Evolutionary conservation across 352 stramenopile genomes (phyloP).

Genomic region (Pythium sp.): DNA sequence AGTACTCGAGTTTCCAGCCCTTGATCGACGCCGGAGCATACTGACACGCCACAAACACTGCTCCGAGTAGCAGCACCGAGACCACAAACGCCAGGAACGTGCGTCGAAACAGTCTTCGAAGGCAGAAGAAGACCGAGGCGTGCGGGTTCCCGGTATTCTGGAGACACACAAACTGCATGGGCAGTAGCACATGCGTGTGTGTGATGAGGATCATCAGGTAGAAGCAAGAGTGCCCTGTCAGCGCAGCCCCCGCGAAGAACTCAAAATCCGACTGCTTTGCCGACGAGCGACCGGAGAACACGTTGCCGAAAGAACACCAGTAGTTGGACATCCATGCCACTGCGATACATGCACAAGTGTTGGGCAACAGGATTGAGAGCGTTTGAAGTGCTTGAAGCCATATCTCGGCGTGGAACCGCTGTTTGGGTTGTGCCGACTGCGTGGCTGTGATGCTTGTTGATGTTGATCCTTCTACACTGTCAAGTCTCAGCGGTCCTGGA

Average conservation of each 20-base stretch:
- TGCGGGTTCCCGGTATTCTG: not conserved
- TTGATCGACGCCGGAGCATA: not conserved
- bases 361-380: conserved; percentile 23
- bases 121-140: not conserved
- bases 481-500: not conserved
- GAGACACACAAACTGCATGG: conserved; percentile 14
- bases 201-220: conserved; percentile 7
- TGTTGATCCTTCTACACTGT: not conserved
- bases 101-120: not conserved
- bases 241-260: conserved; percentile 24
- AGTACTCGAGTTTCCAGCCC: conserved; percentile 1
- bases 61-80: not conserved
- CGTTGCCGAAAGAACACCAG: conserved; percentile 22
- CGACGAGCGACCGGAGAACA: conserved; percentile 20
- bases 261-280: conserved; percentile 25
- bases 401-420: not conserved
- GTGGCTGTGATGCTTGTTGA: not conserved
- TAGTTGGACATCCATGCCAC: conserved; percentile 20
- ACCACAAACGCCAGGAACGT: conserved; percentile 12
- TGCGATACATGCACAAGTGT: conserved; percentile 18
- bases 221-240: conserved; percentile 12
- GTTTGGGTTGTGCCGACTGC: not conserved
- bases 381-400: conserved; percentile 12
- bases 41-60: not conserved
- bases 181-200: not conserved